Evolutionary conservation across 768 basidiomycete species (phyloP).

Genomic region (Tremella mesenterica): DNA sequence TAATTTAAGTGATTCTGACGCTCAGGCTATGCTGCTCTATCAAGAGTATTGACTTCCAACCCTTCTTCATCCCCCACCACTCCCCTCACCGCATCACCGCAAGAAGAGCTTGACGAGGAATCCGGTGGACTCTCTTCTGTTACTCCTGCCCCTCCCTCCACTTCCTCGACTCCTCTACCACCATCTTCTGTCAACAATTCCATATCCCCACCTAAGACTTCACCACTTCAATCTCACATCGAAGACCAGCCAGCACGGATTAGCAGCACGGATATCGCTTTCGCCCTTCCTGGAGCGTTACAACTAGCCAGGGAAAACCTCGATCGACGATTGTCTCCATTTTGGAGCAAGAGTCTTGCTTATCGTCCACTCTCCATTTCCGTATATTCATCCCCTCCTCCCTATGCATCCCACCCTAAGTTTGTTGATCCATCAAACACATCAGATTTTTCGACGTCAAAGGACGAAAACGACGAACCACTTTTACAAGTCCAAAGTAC

Average conservation of each 20-base stretch:
- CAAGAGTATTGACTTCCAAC: no score
- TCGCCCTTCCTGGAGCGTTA: constrained; percentile 43
- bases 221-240: background rate
- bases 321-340: constrained; percentile 63
- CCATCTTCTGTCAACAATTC: no score
- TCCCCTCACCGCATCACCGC: background rate
- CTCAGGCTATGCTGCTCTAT: constrained; percentile 64
- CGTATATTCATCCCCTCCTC: constrained; percentile 51
- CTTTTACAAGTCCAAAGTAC: constrained; percentile 51
- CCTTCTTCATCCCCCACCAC: background rate
- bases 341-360: constrained; percentile 60
- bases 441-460: constrained; percentile 36
- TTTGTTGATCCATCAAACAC: constrained; percentile 9
- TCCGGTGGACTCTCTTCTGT: background rate
- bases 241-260: no score
- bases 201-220: background rate
- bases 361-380: constrained; percentile 55
- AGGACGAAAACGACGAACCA: constrained; percentile 50
- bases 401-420: constrained; percentile 24
- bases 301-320: constrained; percentile 64
- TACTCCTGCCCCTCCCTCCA: no score
- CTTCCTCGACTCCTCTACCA: no score
- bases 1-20: background rate
- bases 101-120: background rate
- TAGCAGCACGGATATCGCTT: constrained; percentile 12